Evolutionary conservation across 164 flowering plant genomes (phyloP), one percentile per base, ranked within the genome.

Genomic region (Umbilicus rupestris): DNA sequence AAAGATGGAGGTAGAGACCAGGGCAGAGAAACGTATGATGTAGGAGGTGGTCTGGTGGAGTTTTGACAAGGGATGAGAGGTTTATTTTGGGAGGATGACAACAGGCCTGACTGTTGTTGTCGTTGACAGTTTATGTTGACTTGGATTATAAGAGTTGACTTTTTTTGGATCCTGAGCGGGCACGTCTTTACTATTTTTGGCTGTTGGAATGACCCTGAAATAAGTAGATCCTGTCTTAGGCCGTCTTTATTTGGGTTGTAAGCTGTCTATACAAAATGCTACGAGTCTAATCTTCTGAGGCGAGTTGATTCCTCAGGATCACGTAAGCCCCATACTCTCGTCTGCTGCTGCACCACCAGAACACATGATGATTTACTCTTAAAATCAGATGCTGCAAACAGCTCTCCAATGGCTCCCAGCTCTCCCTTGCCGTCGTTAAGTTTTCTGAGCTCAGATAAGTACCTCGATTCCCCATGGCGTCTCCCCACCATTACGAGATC

Each of bases 331-430:
- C 80, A 75, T 10, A 75, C 68, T 62, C 64, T 69, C 8, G 67
- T 71, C 60, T 77, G 80, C 42, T 82, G 85, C 52, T 75, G 79
- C 42, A 80, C 68, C 15, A 78, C 81, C 77, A 83, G 42, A 14
- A 79, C 70, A 0, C 82, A 73, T 14, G 73, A 73, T 14, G 73
- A 72, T 57, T n/a, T 39, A 7, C 65, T 60, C 12, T 58, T 47
- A 12, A 46, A 66, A 42, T 76, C 75, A 2, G 79, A 28, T 4
- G 79, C 63, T 2, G 73, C 77, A 10, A 80, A 74, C 11, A 82
- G 50, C 65, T 80, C 84, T 22, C 84, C 86, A 0, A 80, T 22
- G 0, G 72, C 57, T 31, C 86, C 84, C 30, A 80, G 65, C 60
- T 77, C 86, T 5, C 68, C 76, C 14, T 47, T 46, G 39, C 78